Conservation (phyloP, 495 filamentous ascomycete genomes). For the Podospora australis region DNA sequence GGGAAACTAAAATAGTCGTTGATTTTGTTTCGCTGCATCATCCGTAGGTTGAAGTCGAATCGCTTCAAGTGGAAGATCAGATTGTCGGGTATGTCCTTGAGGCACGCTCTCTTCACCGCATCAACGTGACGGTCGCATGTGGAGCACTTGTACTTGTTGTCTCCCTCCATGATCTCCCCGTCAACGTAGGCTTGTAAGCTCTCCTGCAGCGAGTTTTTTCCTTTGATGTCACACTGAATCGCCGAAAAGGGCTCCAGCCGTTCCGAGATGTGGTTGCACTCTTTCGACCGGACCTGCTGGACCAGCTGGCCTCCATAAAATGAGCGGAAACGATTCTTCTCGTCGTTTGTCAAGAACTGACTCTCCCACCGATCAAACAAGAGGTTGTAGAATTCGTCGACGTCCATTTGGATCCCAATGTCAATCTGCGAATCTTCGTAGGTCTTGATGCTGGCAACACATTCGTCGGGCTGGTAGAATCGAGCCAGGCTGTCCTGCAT, state of each 20-base stretch:
- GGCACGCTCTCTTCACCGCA: slow-evolving; percentile 86
- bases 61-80: slow-evolving; percentile 95
- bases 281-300: slow-evolving; percentile 91
- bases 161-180: slow-evolving; percentile 94
- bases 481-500: slow-evolving; percentile 79
- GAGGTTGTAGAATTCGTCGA: slow-evolving; percentile 94
- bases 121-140: slow-evolving; percentile 85
- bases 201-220: slow-evolving; percentile 75
- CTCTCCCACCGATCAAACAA: slow-evolving; percentile 88
- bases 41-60: slow-evolving; percentile 89
- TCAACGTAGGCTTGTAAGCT: slow-evolving; percentile 91
- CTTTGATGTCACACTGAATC: slow-evolving; percentile 95
- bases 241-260: slow-evolving; percentile 85
- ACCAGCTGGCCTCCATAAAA: slow-evolving; percentile 90
- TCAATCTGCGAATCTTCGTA: slow-evolving; percentile 85
- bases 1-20: slow-evolving; percentile 94
- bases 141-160: slow-evolving; percentile 97
- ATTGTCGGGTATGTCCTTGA: slow-evolving; percentile 91
- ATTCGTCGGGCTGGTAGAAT: slow-evolving; percentile 62
- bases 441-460: slow-evolving; percentile 69
- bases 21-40: slow-evolving; percentile 82
- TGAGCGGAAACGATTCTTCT: slow-evolving; percentile 69
- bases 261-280: slow-evolving; percentile 91
- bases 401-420: slow-evolving; percentile 89
- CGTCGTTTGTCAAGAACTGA: slow-evolving; percentile 60